phyloP scores from a whole-genome alignment of 1,139 yeast genomes.

The Blastobotrys petasosporus region DNA sequence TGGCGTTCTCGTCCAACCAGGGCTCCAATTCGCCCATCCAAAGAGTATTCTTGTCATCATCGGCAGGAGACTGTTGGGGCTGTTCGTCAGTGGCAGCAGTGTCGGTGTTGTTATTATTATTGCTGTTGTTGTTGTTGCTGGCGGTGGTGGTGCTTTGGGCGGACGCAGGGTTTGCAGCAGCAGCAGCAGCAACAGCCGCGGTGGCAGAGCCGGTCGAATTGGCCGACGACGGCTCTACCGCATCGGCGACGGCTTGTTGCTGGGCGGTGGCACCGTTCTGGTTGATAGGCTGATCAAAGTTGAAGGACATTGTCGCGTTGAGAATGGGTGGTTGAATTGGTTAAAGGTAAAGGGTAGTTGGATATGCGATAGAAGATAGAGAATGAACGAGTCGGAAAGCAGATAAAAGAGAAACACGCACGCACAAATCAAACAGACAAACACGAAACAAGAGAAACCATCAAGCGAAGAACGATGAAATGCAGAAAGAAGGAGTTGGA shows the following conservation, averaged over 20 bases:
- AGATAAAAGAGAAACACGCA: neutral
- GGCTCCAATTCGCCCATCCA: constrained; percentile 98
- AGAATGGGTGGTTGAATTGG: neutral
- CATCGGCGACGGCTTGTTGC: no score
- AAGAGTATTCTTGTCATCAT: constrained; percentile 34
- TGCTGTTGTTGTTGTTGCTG: neutral
- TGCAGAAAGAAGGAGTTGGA: no score
- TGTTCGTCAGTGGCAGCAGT: neutral
- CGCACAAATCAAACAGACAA: neutral
- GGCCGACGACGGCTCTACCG: no score
- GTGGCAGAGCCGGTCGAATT: no score
- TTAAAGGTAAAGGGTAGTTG: neutral
- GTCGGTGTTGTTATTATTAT: neutral
- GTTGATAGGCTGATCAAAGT: neutral
- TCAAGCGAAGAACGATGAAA: neutral
- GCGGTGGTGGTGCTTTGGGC: no score
- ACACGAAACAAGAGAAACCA: neutral
- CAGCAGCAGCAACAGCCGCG: no score
- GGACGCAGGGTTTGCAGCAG: no score
- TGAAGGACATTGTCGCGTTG: neutral
- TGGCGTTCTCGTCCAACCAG: constrained; percentile 68
- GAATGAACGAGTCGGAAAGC: neutral
- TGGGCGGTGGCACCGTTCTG: no score
- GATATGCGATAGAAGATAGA: neutral
- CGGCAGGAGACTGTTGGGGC: neutral